Evolutionary conservation across 495 filamentous ascomycete species (phyloP).

Genomic region (Penicillium simplicissimum): DNA sequence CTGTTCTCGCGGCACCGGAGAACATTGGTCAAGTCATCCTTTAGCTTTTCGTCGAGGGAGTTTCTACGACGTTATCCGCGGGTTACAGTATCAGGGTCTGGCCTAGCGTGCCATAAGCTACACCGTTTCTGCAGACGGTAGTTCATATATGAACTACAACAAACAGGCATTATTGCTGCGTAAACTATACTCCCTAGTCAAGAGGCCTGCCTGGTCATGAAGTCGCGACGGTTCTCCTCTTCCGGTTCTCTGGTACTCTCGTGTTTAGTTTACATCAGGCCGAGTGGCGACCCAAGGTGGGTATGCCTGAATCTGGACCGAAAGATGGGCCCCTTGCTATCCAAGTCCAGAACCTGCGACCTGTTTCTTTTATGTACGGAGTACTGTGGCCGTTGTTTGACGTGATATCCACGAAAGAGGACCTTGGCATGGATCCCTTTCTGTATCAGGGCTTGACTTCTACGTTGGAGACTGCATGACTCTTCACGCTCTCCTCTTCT

Average conservation of each 20-base stretch:
- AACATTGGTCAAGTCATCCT: too few species aligned
- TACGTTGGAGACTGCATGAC: background rate
- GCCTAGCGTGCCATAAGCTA: too few species aligned
- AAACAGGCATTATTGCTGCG: too few species aligned
- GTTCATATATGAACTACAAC: too few species aligned
- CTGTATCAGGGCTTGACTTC: too few species aligned
- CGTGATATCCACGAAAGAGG: background rate
- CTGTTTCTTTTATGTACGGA: slow-evolving; percentile 1
- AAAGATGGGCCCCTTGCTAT: slow-evolving; percentile 8
- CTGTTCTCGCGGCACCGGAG: too few species aligned
- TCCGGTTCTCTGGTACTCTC: slow-evolving; percentile 3
- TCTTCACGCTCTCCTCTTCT: background rate
- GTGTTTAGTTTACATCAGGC: slow-evolving; percentile 25
- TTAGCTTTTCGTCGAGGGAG: too few species aligned
- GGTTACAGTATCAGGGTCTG: too few species aligned
- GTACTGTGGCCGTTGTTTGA: background rate
- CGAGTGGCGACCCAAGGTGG: slow-evolving; percentile 31
- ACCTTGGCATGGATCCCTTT: background rate
- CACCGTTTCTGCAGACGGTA: too few species aligned
- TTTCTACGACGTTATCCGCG: too few species aligned
- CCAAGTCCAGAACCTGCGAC: background rate
- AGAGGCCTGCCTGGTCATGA: too few species aligned
- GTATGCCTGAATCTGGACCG: slow-evolving; percentile 23
- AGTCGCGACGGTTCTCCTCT: background rate
- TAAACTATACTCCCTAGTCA: too few species aligned